phyloP scores from a whole-genome alignment of 2,329 filamentous ascomycete genomes.

The Fusarium dlaminii region DNA sequence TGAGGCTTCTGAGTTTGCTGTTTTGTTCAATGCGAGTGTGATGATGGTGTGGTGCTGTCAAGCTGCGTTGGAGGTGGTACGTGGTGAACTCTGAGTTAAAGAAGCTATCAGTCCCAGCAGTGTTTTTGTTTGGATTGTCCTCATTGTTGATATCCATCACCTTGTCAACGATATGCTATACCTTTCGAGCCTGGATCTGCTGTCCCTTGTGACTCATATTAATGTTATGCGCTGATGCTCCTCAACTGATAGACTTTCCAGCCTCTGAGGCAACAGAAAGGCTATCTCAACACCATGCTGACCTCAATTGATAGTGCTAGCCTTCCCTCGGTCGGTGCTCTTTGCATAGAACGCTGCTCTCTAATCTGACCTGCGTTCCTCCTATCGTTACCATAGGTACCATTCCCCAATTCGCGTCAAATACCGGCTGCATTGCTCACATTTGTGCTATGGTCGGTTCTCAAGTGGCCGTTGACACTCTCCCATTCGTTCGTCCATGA shows the following conservation, averaged over 20 bases:
- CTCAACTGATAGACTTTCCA: not conserved
- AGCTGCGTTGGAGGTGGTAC: not conserved
- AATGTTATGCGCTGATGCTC: not conserved
- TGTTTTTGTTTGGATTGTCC: not conserved
- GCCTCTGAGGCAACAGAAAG: not conserved
- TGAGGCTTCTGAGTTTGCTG: not conserved
- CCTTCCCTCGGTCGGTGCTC: not conserved
- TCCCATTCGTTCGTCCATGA: not conserved
- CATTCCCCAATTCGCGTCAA: not conserved
- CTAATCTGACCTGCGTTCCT: not conserved
- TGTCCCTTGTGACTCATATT: not conserved
- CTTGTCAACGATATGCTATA: not conserved
- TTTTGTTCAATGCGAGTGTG: not conserved
- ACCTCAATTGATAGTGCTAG: not conserved
- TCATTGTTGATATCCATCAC: not conserved
- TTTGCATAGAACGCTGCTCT: not conserved
- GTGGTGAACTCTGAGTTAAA: constrained; percentile 20
- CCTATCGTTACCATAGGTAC: not conserved
- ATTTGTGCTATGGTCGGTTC: too few relatives aligned
- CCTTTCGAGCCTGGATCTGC: not conserved
- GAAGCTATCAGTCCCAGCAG: constrained; percentile 2
- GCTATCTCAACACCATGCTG: not conserved
- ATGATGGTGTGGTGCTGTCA: constrained; percentile 12
- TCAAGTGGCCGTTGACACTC: too few relatives aligned
- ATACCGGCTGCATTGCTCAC: not conserved